Evolutionary conservation across 139 green algal genomes (phyloP).

Genomic region (Coelastrella sp.): DNA sequence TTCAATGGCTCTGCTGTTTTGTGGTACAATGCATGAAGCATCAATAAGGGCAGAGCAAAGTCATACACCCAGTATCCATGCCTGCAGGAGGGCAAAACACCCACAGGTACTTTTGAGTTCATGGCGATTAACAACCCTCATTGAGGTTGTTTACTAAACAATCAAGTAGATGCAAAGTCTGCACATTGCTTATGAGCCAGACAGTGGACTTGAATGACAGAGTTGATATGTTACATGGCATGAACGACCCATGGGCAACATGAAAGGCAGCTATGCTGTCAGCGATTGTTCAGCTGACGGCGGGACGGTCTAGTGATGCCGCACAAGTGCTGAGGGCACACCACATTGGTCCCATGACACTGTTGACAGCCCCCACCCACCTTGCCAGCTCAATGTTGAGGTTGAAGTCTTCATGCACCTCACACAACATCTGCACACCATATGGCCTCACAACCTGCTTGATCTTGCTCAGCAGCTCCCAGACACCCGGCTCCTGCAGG

Average conservation of each 20-base stretch:
- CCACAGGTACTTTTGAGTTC: too few species aligned
- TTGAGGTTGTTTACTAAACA: too few species aligned
- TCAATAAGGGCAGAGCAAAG: constrained; percentile 56
- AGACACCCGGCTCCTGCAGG: constrained; percentile 61
- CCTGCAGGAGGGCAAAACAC: constrained; percentile 6
- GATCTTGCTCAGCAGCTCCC: constrained; percentile 55
- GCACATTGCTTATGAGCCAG: too few species aligned
- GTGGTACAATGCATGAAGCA: constrained; percentile 41
- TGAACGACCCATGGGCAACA: too few species aligned
- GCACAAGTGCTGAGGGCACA: too few species aligned
- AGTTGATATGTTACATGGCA: too few species aligned
- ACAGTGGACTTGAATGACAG: too few species aligned
- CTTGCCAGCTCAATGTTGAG: constrained; percentile 62
- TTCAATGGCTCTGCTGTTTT: constrained; percentile 50
- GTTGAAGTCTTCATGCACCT: constrained; percentile 68
- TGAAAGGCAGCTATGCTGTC: too few species aligned
- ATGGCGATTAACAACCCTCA: too few species aligned
- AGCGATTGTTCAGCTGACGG: too few species aligned
- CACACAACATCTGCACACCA: constrained; percentile 64
- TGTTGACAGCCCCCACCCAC: neutral
- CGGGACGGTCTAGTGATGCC: too few species aligned
- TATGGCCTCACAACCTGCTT: constrained; percentile 50
- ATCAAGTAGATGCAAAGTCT: too few species aligned
- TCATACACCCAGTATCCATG: constrained; percentile 65
- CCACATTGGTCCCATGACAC: neutral